Evolutionary conservation across 2,329 filamentous ascomycete species (phyloP), one percentile per base, ranked within the genome.

Genomic region (Aspergillus sp.): DNA sequence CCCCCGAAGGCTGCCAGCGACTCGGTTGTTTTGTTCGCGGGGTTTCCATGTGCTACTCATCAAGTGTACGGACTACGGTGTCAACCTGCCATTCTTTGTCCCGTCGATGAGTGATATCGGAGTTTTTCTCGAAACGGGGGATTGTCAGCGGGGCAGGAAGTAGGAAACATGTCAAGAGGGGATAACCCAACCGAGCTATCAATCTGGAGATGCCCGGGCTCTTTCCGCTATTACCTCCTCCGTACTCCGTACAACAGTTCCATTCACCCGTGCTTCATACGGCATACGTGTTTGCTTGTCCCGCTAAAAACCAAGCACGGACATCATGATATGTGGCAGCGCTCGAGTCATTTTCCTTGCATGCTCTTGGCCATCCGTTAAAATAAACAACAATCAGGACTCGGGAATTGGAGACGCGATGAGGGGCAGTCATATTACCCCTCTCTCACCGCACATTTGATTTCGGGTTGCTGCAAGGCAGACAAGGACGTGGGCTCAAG

Each of bases 361-460:
- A 62, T 62, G 45, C 48, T 23, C 37, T 39, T 21, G 35, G n/a
- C 12, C 17, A 11, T n/a, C 27, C n/a, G 46, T 35, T 31, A 44
- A 17, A 33, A 19, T 39, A 25, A 53, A 45, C 41, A 37, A 35
- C 12, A 37, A 37, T n/a, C 27, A 11, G 27, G 15, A 37, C 35
- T 37, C 35, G 27, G 23, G 23, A 25, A 6, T 25, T 25, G 23
- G 27, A 31, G 27, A 31, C 8, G 27, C 19, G 19, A 45, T 47
- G 23, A 35, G 45, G n/a, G 25, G n/a, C 27, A 48, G 31, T 56
- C 41, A 53, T 56, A 55, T 50, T 37, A n/a, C 55, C 41, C 39
- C 49, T 41, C 46, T 47, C 63, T 66, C 64, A 66, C 63, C 63
- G 64, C 65, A 53, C 62, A 56, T 66, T 64, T 37, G 45, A 48